phyloP scores from a whole-genome alignment of 176 grass and related monocot species.

The Hordeum marinum region DNA sequence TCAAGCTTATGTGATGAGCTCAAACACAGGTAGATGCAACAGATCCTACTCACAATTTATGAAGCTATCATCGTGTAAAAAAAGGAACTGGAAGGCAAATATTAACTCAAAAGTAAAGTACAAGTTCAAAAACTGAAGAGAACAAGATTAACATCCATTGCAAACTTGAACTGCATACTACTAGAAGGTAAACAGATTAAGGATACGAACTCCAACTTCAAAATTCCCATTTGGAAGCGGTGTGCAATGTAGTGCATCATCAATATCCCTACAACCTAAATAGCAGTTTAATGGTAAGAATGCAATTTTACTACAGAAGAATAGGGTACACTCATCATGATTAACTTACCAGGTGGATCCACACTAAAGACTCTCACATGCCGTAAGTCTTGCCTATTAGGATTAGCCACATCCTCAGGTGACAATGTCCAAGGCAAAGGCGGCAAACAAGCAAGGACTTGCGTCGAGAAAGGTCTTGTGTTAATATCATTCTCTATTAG shows the following conservation, averaged over 20 bases:
- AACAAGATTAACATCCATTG: not conserved
- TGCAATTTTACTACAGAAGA: constrained; percentile 20
- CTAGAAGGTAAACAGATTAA: constrained; percentile 21
- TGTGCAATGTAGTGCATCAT: constrained; percentile 97
- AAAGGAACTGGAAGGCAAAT: not conserved
- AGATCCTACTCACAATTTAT: constrained; percentile 5
- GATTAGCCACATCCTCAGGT: constrained; percentile 75
- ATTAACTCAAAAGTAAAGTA: constrained; percentile 6
- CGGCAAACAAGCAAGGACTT: constrained; percentile 97
- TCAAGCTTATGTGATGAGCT: not conserved
- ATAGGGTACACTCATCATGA: constrained; percentile 14
- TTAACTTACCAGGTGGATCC: constrained; percentile 83
- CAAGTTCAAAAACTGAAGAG: not conserved
- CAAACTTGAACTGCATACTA: not conserved
- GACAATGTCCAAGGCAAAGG: constrained; percentile 92
- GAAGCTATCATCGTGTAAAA: not conserved
- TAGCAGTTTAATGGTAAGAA: constrained; percentile 18
- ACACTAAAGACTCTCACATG: constrained; percentile 92
- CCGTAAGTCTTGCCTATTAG: constrained; percentile 77
- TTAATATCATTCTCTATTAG: constrained; percentile 99
- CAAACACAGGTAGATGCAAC: not conserved
- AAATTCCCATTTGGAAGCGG: constrained; percentile 93
- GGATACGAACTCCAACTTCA: constrained; percentile 99
- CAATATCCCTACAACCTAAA: constrained; percentile 97
- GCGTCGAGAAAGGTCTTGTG: constrained; percentile 87